Evolutionary conservation across 2,329 filamentous ascomycete species (phyloP), one percentile per base, ranked within the genome.

Genomic region (Pseudogymnoascus sp.): DNA sequence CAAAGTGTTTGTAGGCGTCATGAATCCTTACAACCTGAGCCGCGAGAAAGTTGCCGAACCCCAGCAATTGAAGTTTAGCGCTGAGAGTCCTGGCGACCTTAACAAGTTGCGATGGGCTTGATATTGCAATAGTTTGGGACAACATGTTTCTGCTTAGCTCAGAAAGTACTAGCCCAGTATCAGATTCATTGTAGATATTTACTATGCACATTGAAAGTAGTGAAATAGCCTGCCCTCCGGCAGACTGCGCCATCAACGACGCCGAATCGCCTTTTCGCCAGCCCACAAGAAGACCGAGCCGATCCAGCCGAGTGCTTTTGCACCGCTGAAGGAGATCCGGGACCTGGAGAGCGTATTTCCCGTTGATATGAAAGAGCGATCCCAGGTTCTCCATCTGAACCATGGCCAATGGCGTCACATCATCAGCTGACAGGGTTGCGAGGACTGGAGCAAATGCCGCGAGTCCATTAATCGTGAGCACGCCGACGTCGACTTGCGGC

Each of bases 301-400:
- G 63, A 39, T 58, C 41, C 14, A 63, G 10, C 14, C 61, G 58
- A 19, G 35, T 31, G 37, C 19, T 38, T 26, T 35, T 49, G 31
- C 49, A 66, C 23, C 65, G 63, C 37, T 38, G 61, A 6, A 67
- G 43, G 59, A 61, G 61, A 31, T 63, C 62, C 14, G 65, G 64
- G 11, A 66, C 59, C 7, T 61, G 49, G 16, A 45, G 43, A 6
- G 65, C 63, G 26, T 63, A 52, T 33, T 61, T 10, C 5, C 65
- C 65, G 45, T 49, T 67, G 38, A 63, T 60, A 14, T 55, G 63
- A 49, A 67, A 59, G 3, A 60, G 37, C 12, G 62, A 63, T 2
- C 65, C 65, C 23, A 67, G 12, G 3, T 65, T 63, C 21, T 66
- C 63, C 63, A 67, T 61, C 35, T 67, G 65, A 19, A 67, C 6